A percentile compares a stretch with the other conserved stretches of the same genome.
Conservation (phyloP, 768 basidiomycete species). For the Tylopilus plumbeoviolaceoides region DNA sequence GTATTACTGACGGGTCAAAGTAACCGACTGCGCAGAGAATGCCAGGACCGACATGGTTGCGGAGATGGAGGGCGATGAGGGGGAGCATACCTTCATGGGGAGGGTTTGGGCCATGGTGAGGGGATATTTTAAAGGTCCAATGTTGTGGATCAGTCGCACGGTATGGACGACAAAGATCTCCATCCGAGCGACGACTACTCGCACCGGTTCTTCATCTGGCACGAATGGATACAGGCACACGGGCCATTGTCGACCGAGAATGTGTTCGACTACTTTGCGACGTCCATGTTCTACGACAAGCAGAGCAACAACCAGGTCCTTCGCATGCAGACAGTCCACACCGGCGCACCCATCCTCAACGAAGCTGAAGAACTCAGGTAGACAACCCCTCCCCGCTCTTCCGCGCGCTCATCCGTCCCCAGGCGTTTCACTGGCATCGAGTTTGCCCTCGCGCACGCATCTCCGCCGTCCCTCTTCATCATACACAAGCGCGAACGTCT, state of each 20-base stretch:
- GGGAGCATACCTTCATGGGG: too few species aligned
- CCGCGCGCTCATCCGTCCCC: slow-evolving; percentile 1
- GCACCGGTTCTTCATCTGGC: slow-evolving; percentile 85
- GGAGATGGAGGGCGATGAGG: too few species aligned
- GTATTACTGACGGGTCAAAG: too few species aligned
- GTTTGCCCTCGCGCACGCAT: slow-evolving; percentile 78
- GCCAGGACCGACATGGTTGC: too few species aligned
- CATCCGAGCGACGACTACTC: slow-evolving; percentile 81
- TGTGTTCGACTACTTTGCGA: slow-evolving; percentile 87
- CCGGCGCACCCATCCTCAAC: slow-evolving; percentile 68
- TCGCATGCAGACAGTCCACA: slow-evolving; percentile 91
- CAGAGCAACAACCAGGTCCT: slow-evolving; percentile 90
- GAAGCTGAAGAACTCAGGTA: slow-evolving; percentile 83
- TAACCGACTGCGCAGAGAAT: too few species aligned
- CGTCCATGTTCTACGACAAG: slow-evolving; percentile 92
- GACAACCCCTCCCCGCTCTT: neutral
- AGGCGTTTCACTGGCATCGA: slow-evolving; percentile 88
- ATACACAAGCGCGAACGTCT: slow-evolving; percentile 86
- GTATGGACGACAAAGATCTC: slow-evolving; percentile 56
- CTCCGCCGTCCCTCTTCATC: slow-evolving; percentile 79
- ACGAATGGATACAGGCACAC: slow-evolving; percentile 86
- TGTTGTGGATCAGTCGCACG: neutral
- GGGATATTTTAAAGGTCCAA: too few species aligned
- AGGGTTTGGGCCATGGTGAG: too few species aligned
- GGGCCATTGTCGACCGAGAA: slow-evolving; percentile 73